Percentiles rank a stretch among this genome's conserved stretches.
Evolutionary conservation across 148 eudicot species (phyloP).

Genomic region (Diospyros lotus): DNA sequence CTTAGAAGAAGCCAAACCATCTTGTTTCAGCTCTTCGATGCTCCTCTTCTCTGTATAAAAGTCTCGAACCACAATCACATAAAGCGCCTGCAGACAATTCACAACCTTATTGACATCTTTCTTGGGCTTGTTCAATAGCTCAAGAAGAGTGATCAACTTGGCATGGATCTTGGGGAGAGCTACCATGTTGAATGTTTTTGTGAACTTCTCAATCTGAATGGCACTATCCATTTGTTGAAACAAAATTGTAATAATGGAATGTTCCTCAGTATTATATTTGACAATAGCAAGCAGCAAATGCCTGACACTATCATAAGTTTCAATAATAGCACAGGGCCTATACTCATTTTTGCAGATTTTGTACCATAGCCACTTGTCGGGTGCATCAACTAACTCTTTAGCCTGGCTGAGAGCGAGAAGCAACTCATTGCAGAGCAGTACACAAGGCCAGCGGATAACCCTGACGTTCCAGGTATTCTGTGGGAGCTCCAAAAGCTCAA

Average conservation of each 20-base stretch:
- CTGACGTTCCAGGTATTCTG: conserved; percentile 71
- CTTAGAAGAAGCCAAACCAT: conserved; percentile 60
- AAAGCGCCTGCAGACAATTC: conserved; percentile 68
- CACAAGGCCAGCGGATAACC: conserved; percentile 87
- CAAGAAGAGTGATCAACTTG: conserved; percentile 49
- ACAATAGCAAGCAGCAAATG: conserved; percentile 55
- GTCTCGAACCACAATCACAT: conserved; percentile 63
- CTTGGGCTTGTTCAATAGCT: conserved; percentile 38
- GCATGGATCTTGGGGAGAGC: conserved; percentile 59
- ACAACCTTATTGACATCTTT: conserved; percentile 55
- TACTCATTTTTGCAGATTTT: conserved; percentile 77
- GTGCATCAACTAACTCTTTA: conserved; percentile 73
- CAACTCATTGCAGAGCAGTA: conserved; percentile 79
- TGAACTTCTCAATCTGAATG: conserved; percentile 57
- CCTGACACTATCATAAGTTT: conserved; percentile 65
- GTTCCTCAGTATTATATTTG: conserved; percentile 50
- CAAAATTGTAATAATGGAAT: conserved; percentile 49
- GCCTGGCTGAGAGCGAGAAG: conserved; percentile 83
- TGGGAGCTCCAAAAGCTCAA: conserved; percentile 77
- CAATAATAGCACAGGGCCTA: conserved; percentile 75
- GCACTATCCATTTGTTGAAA: conserved; percentile 75
- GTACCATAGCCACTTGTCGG: conserved; percentile 82
- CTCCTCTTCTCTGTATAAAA: conserved; percentile 50
- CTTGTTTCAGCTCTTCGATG: conserved; percentile 51
- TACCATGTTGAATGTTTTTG: conserved; percentile 62